Evolutionary conservation across 2,329 filamentous ascomycete genomes (phyloP).

Genomic region (Ceratocystis albifundus): DNA sequence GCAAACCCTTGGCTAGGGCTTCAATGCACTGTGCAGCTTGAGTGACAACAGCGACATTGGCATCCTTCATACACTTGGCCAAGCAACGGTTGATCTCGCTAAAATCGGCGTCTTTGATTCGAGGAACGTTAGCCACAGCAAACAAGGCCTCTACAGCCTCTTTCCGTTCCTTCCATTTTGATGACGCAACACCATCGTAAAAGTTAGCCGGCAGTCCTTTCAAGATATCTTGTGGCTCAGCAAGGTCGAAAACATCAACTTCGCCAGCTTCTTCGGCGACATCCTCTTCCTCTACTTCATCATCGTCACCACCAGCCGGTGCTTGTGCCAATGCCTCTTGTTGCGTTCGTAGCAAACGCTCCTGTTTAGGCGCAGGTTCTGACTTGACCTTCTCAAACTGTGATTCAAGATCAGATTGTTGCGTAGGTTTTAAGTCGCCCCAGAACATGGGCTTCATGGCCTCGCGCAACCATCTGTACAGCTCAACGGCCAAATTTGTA

Average conservation of each 20-base stretch:
- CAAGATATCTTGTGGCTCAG: conserved; percentile 77
- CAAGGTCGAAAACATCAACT: conserved; percentile 68
- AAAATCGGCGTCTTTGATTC: conserved; percentile 84
- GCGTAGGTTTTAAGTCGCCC: conserved; percentile 86
- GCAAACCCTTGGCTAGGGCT: conserved; percentile 72
- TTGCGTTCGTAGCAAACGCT: conserved; percentile 76
- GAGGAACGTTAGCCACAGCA: conserved; percentile 65
- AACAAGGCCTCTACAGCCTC: conserved; percentile 79
- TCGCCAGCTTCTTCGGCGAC: conserved; percentile 52
- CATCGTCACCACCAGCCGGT: conserved; percentile 46
- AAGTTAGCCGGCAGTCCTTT: conserved; percentile 74
- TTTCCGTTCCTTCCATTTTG: conserved; percentile 98
- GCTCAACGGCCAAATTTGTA: conserved; percentile 79
- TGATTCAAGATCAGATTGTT: conserved; percentile 86
- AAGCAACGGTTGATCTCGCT: conserved; percentile 71
- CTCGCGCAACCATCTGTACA: conserved; percentile 94
- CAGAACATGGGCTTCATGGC: conserved; percentile 98
- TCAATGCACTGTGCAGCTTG: conserved; percentile 90
- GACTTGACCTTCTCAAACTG: conserved; percentile 89
- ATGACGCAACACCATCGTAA: conserved; percentile 69
- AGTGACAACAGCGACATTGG: conserved; percentile 88
- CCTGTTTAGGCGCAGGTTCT: conserved; percentile 78
- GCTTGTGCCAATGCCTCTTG: conserved; percentile 71
- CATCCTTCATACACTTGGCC: conserved; percentile 97
- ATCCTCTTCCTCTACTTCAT: conserved; percentile 40